Conservation (phyloP, 768 basidiomycete genomes). For the Leucosporidium scottii region DNA sequence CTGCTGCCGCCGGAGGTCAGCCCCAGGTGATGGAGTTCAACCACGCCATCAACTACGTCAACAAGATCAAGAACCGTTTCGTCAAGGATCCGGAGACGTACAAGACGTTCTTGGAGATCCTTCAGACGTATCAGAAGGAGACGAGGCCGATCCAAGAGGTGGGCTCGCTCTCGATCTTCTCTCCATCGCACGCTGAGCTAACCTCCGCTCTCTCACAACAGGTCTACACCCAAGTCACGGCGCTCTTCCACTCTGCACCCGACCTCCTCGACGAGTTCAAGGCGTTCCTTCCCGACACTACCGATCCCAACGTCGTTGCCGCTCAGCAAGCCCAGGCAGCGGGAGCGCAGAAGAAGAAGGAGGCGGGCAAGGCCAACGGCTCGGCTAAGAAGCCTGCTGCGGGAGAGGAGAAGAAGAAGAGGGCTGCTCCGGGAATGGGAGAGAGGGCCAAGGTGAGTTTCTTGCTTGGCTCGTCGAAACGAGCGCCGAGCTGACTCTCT, state of each 20-base stretch:
- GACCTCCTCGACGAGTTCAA: slow-evolving; percentile 40
- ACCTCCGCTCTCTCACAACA: background rate
- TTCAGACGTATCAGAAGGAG: slow-evolving; percentile 52
- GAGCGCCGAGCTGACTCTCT: too few relatives aligned
- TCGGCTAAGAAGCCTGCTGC: background rate
- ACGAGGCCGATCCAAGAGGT: slow-evolving; percentile 53
- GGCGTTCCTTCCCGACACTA: slow-evolving; percentile 38
- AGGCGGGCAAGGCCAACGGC: background rate
- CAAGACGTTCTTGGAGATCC: slow-evolving; percentile 48
- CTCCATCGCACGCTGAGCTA: background rate
- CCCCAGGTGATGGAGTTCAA: slow-evolving; percentile 45
- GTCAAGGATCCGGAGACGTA: slow-evolving; percentile 73
- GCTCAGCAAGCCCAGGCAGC: slow-evolving; percentile 17
- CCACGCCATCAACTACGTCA: slow-evolving; percentile 94
- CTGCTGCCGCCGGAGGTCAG: background rate
- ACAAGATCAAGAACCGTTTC: slow-evolving; percentile 94
- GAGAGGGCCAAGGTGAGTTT: slow-evolving; percentile 22
- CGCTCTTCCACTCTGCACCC: slow-evolving; percentile 35
- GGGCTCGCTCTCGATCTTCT: slow-evolving; percentile 38
- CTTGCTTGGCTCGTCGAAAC: background rate
- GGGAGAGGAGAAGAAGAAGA: slow-evolving; percentile 30
- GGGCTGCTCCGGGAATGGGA: slow-evolving; percentile 30
- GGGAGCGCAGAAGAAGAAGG: background rate
- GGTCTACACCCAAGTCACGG: slow-evolving; percentile 38
- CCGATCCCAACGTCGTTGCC: slow-evolving; percentile 3